These are phyloP conservation scores for Yamadazyma songkhlaensis DNA, from an alignment of 1,139 yeast genomes.

Conservation along the genomic window DNA sequence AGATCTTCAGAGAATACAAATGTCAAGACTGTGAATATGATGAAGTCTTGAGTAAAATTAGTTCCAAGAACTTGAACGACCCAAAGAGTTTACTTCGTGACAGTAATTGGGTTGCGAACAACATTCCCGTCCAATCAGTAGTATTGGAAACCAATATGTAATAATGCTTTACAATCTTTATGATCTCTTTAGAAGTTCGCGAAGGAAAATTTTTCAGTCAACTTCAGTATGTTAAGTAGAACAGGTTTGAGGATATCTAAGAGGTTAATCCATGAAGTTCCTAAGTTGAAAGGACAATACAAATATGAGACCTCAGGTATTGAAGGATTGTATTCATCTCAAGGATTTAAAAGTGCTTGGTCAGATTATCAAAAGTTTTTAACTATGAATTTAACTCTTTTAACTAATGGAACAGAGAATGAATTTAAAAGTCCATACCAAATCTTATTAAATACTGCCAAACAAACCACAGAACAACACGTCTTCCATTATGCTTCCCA, in stretches of 20 bases:
- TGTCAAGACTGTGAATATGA: constrained; percentile 68
- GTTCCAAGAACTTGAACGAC: constrained; percentile 49
- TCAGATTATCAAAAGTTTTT: constrained; percentile 70
- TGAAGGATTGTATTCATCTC: constrained; percentile 65
- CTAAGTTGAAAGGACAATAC: constrained; percentile 47
- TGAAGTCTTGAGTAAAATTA: constrained; percentile 43
- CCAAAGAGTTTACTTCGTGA: constrained; percentile 78
- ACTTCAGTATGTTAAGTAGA: constrained; percentile 8
- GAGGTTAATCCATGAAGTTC: constrained; percentile 62
- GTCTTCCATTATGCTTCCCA: constrained; percentile 88
- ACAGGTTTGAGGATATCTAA: constrained; percentile 6
- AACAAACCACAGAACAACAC: constrained; percentile 64
- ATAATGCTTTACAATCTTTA: not conserved
- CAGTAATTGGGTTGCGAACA: constrained; percentile 73
- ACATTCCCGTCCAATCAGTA: constrained; percentile 43
- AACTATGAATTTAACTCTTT: constrained; percentile 65
- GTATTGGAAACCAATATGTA: constrained; percentile 8
- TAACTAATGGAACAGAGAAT: constrained; percentile 75
- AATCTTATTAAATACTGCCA: constrained; percentile 69
- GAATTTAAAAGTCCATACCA: constrained; percentile 80
- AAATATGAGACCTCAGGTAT: constrained; percentile 52
- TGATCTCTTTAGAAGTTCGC: constrained; percentile 1
- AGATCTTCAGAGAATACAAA: constrained; percentile 73
- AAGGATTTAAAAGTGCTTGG: constrained; percentile 78
- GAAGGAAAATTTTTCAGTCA: constrained; percentile 7